Conservation (phyloP, 2,329 filamentous ascomycete species). For the Neonectria hederae region DNA sequence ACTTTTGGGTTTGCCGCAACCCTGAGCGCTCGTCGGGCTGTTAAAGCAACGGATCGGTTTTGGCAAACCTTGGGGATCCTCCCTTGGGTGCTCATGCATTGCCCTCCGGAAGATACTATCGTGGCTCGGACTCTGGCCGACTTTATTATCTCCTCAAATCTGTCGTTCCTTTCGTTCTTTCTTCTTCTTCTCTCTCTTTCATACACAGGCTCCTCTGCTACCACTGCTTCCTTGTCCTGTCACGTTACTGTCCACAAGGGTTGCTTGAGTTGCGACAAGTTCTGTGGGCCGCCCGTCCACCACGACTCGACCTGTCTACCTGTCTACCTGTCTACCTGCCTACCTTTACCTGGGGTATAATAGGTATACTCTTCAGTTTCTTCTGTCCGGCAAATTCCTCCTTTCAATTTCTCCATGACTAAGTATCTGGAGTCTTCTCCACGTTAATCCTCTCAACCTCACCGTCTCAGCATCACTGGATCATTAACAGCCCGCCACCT, state of each 20-base stretch:
- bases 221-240: background rate
- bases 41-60: background rate
- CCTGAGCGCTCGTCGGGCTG: background rate
- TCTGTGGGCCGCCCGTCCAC: background rate
- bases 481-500: background rate
- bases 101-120: background rate
- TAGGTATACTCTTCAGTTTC: background rate
- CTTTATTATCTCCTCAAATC: background rate
- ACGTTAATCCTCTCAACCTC: background rate
- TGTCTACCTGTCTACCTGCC: background rate
- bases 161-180: background rate
- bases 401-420: background rate
- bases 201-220: background rate
- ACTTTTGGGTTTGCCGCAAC: background rate
- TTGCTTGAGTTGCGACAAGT: background rate
- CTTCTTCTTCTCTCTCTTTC: background rate
- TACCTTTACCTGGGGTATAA: background rate
- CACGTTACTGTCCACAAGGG: background rate
- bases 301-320: background rate
- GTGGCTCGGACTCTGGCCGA: background rate
- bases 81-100: background rate
- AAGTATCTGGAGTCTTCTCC: background rate
- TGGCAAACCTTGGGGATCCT: no score
- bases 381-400: background rate
- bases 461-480: background rate